A percentile compares a stretch with the other conserved stretches of the same genome.
phyloP scores from a whole-genome alignment of 169 alveolate genomes.

The Cyclospora cayetanensis region DNA sequence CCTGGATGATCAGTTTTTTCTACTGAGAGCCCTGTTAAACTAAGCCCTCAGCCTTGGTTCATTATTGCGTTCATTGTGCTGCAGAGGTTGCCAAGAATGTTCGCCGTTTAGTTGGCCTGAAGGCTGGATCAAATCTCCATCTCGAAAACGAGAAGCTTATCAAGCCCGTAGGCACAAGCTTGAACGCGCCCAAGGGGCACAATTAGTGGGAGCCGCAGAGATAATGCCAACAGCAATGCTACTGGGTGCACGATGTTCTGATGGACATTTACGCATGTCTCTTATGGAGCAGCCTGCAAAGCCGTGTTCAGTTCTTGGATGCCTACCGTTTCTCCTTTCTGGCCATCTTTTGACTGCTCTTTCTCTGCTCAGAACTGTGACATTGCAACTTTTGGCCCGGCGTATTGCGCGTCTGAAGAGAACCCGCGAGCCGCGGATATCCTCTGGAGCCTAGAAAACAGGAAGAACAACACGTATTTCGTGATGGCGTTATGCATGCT shows the following conservation, averaged over 20 bases:
- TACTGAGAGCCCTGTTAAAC: background rate
- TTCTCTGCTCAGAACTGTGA: conserved; percentile 70
- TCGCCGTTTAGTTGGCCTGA: conserved; percentile 47
- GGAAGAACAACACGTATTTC: conserved; percentile 75
- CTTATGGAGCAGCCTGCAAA: no score
- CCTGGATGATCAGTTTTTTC: background rate
- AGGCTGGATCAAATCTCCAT: conserved; percentile 67
- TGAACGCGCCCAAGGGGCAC: no score
- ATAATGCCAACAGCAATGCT: no score
- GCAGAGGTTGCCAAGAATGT: conserved; percentile 67
- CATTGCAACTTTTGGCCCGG: conserved; percentile 80
- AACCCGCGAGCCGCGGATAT: conserved; percentile 75
- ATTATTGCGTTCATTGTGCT: background rate
- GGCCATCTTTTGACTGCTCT: background rate
- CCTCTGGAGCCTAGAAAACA: conserved; percentile 75
- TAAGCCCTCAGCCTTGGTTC: background rate
- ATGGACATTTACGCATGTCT: no score
- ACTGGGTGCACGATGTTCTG: no score
- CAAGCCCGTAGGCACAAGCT: conserved; percentile 55
- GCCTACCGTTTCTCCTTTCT: background rate
- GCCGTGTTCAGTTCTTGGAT: background rate
- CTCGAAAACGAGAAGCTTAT: conserved; percentile 59
- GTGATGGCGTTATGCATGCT: conserved; percentile 77
- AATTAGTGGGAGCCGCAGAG: no score
- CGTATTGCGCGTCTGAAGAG: conserved; percentile 74